phyloP scores from a whole-genome alignment of 1,139 yeast species.

The Hansenula lynferdii region DNA sequence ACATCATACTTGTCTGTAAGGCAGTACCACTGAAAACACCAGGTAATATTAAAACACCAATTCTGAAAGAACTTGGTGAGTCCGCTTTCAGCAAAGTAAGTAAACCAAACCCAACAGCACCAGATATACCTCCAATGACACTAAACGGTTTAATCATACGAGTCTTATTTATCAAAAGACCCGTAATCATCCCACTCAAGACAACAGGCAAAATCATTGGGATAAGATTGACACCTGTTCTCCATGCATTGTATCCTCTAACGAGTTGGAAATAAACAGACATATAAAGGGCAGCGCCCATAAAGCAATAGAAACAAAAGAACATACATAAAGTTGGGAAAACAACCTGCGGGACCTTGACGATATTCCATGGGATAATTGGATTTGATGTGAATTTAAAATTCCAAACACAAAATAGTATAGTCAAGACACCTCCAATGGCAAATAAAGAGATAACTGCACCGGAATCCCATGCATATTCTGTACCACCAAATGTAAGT shows the following conservation, averaged over 20 bases:
- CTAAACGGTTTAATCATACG: conserved; percentile 44
- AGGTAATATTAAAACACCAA: conserved; percentile 46
- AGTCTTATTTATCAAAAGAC: conserved; percentile 39
- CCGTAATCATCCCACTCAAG: conserved; percentile 39
- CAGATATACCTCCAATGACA: conserved; percentile 36
- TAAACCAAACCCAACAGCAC: conserved; percentile 49
- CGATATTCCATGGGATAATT: conserved; percentile 39
- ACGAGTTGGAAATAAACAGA: conserved; percentile 52
- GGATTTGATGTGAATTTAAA: conserved; percentile 42
- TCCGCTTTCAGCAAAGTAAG: conserved; percentile 34
- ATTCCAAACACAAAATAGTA: conserved; percentile 43
- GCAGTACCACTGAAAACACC: conserved; percentile 52
- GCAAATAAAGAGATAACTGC: conserved; percentile 50
- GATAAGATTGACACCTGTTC: conserved; percentile 52
- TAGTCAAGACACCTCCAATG: conserved; percentile 42
- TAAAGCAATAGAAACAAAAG: conserved; percentile 39
- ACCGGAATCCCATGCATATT: conserved; percentile 48
- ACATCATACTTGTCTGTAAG: conserved; percentile 45
- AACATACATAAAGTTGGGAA: conserved; percentile 35
- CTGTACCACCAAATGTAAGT: conserved; percentile 47
- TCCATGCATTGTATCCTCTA: conserved; percentile 33
- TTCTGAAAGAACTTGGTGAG: conserved; percentile 32
- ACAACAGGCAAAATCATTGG: conserved; percentile 50
- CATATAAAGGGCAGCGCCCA: conserved; percentile 39
- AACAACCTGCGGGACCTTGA: conserved; percentile 20